These are phyloP conservation scores for Ploettnerulaceae sp. DNA, from an alignment of 2,329 filamentous ascomycete species.

Conservation along the genomic window DNA sequence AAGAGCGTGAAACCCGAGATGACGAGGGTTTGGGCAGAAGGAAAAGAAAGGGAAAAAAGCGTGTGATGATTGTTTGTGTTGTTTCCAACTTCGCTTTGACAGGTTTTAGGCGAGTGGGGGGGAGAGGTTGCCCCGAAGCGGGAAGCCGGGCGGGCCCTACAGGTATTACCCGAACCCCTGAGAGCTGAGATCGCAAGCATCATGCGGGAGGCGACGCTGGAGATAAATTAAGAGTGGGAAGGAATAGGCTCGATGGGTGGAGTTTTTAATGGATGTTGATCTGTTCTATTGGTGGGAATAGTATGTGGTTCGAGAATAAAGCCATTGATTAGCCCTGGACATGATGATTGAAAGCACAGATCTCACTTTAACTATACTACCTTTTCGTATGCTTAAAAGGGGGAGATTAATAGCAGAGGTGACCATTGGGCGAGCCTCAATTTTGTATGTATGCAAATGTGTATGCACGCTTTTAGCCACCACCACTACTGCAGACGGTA, in stretches of 20 bases:
- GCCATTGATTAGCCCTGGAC: too few relatives aligned
- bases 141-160: neutral
- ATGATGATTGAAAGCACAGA: too few relatives aligned
- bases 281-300: neutral
- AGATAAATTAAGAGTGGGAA: neutral
- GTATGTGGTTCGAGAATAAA: too few relatives aligned
- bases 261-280: neutral
- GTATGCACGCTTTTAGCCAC: too few relatives aligned
- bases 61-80: constrained; percentile 1
- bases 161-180: too few relatives aligned
- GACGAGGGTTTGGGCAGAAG: neutral
- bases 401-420: too few relatives aligned
- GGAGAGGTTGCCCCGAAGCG: neutral
- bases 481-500: too few relatives aligned
- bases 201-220: constrained; percentile 1
- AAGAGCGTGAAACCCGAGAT: constrained; percentile 8
- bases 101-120: constrained; percentile 7
- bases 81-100: constrained; percentile 8
- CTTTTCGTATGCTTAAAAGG: too few relatives aligned
- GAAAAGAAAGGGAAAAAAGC: too few relatives aligned
- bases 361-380: too few relatives aligned
- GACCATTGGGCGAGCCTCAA: too few relatives aligned
- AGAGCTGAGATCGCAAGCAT: constrained; percentile 1
- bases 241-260: constrained; percentile 1
- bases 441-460: too few relatives aligned